Conservation (phyloP, 768 basidiomycete genomes). For the Russula vinacea region DNA sequence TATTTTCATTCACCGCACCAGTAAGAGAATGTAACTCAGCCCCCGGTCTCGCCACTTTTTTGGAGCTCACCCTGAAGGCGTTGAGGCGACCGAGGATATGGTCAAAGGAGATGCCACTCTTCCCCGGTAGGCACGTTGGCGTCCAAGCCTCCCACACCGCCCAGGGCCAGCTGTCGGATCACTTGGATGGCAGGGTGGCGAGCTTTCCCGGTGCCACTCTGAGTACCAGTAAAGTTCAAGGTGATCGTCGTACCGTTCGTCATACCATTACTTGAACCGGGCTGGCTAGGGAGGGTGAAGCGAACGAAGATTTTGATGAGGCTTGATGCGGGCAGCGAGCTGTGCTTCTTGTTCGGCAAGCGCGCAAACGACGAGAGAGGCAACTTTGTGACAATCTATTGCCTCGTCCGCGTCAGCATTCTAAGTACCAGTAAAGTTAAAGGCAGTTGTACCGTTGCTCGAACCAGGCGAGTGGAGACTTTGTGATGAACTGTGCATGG, state of each 20-base stretch:
- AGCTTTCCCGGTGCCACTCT: slow-evolving; percentile 36
- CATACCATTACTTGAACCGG: slow-evolving; percentile 40
- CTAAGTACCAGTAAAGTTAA: slow-evolving; percentile 44
- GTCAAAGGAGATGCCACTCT: slow-evolving; percentile 87
- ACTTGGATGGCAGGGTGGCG: slow-evolving; percentile 56
- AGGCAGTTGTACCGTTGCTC: slow-evolving; percentile 41
- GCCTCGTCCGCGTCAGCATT: slow-evolving; percentile 70
- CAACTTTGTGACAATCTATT: slow-evolving; percentile 97
- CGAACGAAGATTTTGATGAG: slow-evolving; percentile 47
- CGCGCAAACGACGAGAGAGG: slow-evolving; percentile 87
- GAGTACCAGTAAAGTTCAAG: slow-evolving; percentile 45
- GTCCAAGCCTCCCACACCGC: slow-evolving; percentile 81
- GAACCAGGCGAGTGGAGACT: no score
- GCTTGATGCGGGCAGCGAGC: slow-evolving; percentile 59
- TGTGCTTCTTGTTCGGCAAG: slow-evolving; percentile 73
- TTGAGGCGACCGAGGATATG: slow-evolving; percentile 78
- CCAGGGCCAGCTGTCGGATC: slow-evolving; percentile 56
- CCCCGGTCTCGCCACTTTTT: slow-evolving; percentile 91
- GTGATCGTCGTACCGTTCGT: no score
- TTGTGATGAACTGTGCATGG: no score
- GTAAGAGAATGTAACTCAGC: slow-evolving; percentile 76
- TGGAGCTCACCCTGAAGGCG: slow-evolving; percentile 67
- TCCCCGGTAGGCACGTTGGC: slow-evolving; percentile 71
- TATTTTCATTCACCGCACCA: slow-evolving; percentile 81
- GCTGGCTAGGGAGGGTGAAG: slow-evolving; percentile 38